These are phyloP conservation scores for Neonectria faginata DNA, from an alignment of 2,329 filamentous ascomycete species.

Conservation along the genomic window DNA sequence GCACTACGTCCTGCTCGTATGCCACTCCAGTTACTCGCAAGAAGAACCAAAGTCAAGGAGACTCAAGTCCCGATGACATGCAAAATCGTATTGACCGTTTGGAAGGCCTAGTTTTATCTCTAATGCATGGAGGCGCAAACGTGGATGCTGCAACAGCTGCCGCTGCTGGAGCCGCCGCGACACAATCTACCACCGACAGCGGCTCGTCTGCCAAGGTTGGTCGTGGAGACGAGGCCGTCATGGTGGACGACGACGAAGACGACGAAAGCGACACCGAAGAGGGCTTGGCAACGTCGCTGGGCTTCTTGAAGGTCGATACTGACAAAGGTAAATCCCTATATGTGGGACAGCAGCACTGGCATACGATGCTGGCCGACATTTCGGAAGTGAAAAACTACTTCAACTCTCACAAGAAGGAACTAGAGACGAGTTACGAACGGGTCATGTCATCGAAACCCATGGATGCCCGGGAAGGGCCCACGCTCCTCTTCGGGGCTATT, in stretches of 20 bases:
- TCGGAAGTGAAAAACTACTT: constrained; percentile 96
- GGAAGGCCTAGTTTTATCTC: constrained; percentile 88
- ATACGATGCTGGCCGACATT: constrained; percentile 82
- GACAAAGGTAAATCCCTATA: constrained; percentile 85
- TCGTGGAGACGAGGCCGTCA: constrained; percentile 65
- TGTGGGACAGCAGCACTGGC: constrained; percentile 86
- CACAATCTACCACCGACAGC: constrained; percentile 57
- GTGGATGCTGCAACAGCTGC: constrained; percentile 57
- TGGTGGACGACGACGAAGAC: constrained; percentile 57
- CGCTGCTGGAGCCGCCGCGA: constrained; percentile 48
- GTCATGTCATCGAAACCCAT: constrained; percentile 76
- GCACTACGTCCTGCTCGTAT: constrained; percentile 86
- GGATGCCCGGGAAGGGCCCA: constrained; percentile 72
- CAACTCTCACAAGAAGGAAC: constrained; percentile 84
- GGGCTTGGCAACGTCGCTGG: constrained; percentile 77
- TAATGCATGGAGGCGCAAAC: constrained; percentile 87
- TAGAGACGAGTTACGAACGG: constrained; percentile 83
- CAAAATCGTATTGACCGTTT: constrained; percentile 97
- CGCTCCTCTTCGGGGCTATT: constrained; percentile 81
- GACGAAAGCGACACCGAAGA: constrained; percentile 79
- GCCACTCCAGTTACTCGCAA: constrained; percentile 77
- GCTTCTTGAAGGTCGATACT: constrained; percentile 83
- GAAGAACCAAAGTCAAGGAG: constrained; percentile 74
- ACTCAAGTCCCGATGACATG: constrained; percentile 88
- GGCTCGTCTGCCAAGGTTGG: constrained; percentile 63